A percentile compares a stretch with the other conserved stretches of the same genome.
These are phyloP conservation scores for Trifolium fragiferum DNA, from an alignment of 306 rosid genomes.

Conservation along the genomic window DNA sequence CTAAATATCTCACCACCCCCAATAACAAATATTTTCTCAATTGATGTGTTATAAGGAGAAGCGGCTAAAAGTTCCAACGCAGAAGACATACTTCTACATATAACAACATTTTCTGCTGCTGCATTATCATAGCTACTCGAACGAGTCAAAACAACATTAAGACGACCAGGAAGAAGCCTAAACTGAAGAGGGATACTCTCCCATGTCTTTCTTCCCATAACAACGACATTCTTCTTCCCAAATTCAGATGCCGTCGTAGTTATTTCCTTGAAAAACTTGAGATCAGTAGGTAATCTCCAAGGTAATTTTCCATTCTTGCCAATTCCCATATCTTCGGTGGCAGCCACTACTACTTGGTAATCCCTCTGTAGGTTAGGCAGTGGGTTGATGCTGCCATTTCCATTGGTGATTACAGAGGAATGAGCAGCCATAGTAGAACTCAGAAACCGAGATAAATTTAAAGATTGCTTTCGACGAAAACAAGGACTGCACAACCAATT, in stretches of 20 bases:
- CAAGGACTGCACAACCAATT: constrained; percentile 57
- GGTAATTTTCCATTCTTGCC: constrained; percentile 90
- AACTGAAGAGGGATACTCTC: constrained; percentile 73
- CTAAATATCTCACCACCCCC: constrained; percentile 93
- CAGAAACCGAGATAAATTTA: constrained; percentile 35
- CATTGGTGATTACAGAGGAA: constrained; percentile 49
- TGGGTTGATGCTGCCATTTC: constrained; percentile 53
- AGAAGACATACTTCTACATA: constrained; percentile 77
- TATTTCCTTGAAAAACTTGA: constrained; percentile 77
- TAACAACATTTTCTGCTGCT: constrained; percentile 83
- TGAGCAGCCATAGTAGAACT: constrained; percentile 66
- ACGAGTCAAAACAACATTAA: constrained; percentile 91
- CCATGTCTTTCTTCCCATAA: constrained; percentile 98
- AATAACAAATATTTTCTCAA: constrained; percentile 87
- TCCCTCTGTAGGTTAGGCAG: constrained; percentile 64
- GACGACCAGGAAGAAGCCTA: constrained; percentile 89
- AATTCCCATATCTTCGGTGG: constrained; percentile 83
- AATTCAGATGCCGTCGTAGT: constrained; percentile 69
- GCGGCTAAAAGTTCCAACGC: constrained; percentile 86
- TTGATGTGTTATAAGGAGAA: constrained; percentile 87
- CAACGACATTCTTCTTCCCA: constrained; percentile 80
- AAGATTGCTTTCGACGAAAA: constrained; percentile 30
- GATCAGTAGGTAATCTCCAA: constrained; percentile 83
- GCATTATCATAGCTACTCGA: constrained; percentile 88
- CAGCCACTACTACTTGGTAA: constrained; percentile 94